phyloP scores from a whole-genome alignment of 345 rosid species.

The Rhodomyrtus tomentosa region DNA sequence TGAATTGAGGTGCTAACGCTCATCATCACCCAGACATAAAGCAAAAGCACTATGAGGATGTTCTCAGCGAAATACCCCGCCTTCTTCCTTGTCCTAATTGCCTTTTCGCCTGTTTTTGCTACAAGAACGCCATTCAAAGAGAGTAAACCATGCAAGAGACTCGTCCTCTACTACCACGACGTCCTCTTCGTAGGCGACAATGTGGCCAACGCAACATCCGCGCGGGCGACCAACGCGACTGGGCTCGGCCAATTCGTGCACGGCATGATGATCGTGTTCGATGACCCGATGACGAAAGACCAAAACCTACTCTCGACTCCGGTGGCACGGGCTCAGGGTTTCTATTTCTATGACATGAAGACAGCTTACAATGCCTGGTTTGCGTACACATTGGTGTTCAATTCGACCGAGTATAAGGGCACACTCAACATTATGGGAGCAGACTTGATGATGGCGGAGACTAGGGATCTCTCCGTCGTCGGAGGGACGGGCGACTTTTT shows the following conservation, averaged over 20 bases:
- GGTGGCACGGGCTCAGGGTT: constrained; percentile 49
- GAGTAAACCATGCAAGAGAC: constrained; percentile 35
- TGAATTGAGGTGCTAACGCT: neutral
- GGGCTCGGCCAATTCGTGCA: constrained; percentile 25
- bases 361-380: constrained; percentile 33
- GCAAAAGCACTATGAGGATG: neutral
- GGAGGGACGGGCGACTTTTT: constrained; percentile 66
- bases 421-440: constrained; percentile 47
- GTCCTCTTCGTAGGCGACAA: constrained; percentile 31
- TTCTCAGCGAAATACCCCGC: neutral
- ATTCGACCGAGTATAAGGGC: constrained; percentile 32
- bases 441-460: constrained; percentile 37
- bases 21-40: neutral
- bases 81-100: constrained; percentile 32
- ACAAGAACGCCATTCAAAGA: neutral
- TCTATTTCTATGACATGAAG: constrained; percentile 54
- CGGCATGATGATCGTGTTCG: constrained; percentile 43
- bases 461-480: constrained; percentile 53
- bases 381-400: constrained; percentile 19
- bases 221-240: constrained; percentile 15
- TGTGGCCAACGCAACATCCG: constrained; percentile 35
- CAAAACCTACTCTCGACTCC: constrained; percentile 27
- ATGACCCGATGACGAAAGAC: constrained; percentile 47
- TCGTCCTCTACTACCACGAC: constrained; percentile 46
- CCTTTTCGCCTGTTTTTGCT: constrained; percentile 26